phyloP scores from a whole-genome alignment of 345 rosid genomes.

The Pseudoturritis turrita region DNA sequence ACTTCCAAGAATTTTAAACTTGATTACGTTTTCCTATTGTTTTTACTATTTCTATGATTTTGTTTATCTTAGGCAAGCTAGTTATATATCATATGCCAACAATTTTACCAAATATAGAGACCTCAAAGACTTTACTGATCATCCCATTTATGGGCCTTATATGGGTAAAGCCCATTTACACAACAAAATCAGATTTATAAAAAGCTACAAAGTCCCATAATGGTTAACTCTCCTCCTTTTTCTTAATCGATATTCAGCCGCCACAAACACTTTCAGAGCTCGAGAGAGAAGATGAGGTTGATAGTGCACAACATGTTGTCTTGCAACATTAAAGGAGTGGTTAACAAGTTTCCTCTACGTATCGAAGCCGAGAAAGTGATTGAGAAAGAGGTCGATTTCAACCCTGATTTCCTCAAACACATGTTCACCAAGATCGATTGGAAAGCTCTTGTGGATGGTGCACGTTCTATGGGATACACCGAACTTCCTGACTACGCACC shows the following conservation, averaged over 20 bases:
- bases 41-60: too few relatives aligned
- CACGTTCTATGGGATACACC: conserved; percentile 54
- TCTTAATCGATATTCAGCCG: not conserved
- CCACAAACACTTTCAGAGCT: too few relatives aligned
- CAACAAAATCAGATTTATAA: too few relatives aligned
- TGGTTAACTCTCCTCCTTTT: not conserved
- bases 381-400: conserved; percentile 63
- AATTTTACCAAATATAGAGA: too few relatives aligned
- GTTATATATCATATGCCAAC: too few relatives aligned
- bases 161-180: not conserved
- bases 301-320: conserved; percentile 82
- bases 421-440: conserved; percentile 68
- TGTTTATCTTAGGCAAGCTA: too few relatives aligned
- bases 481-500: conserved; percentile 57
- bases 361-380: conserved; percentile 57
- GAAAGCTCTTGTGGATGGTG: conserved; percentile 63
- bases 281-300: conserved; percentile 54
- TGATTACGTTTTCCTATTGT: too few relatives aligned
- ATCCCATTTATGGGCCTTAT: conserved; percentile 14
- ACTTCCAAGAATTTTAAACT: not conserved
- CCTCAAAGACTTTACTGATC: too few relatives aligned
- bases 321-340: conserved; percentile 72
- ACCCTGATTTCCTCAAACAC: conserved; percentile 58
- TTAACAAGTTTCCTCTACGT: conserved; percentile 65
- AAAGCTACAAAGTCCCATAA: too few relatives aligned